Conservation (phyloP, 305 asterid genomes). For the Fraxinus paxiana region DNA sequence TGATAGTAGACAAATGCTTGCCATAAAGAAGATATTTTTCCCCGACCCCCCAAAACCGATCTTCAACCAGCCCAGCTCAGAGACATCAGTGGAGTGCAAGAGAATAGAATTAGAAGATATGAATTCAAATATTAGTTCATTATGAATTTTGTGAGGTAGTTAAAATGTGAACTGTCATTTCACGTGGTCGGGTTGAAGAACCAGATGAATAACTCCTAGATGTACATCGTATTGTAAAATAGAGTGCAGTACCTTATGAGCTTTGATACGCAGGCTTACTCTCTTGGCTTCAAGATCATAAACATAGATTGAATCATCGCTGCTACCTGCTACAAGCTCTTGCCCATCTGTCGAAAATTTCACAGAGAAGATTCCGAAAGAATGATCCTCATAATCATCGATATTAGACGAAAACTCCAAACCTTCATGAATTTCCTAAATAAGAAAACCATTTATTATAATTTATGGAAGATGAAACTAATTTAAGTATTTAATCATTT, state of each 20-base stretch:
- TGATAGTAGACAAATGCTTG: not conserved
- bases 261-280: constrained; percentile 70
- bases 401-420: constrained; percentile 61
- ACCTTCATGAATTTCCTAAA: constrained; percentile 95
- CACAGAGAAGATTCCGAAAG: constrained; percentile 90
- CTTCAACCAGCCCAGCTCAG: not conserved
- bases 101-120: not conserved
- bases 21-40: not conserved
- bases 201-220: not conserved
- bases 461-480: not conserved
- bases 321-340: constrained; percentile 84
- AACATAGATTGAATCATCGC: constrained; percentile 65
- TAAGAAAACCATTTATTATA: constrained; percentile 13
- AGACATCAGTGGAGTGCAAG: not conserved
- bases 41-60: not conserved
- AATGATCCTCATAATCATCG: constrained; percentile 53
- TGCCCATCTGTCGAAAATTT: constrained; percentile 87
- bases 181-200: too few species aligned
- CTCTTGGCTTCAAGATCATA: constrained; percentile 75
- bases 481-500: not conserved
- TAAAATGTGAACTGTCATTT: too few species aligned
- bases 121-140: not conserved
- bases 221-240: not conserved
- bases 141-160: not conserved
- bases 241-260: constrained; percentile 58